Conservation (phyloP, 176 grass and related monocot species). For the Carex pumila region DNA sequence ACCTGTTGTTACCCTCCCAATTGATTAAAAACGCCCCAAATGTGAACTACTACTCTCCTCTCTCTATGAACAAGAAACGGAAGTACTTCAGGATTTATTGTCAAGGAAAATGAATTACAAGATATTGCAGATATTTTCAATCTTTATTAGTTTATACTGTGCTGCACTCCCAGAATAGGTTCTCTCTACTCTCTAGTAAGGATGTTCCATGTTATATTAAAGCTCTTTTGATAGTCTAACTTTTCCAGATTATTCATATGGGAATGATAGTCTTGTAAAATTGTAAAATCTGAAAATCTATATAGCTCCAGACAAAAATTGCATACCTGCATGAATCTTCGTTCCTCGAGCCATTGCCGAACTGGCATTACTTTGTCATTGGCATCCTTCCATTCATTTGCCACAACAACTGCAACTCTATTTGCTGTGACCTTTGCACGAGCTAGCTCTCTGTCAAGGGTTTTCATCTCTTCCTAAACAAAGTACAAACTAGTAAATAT, state of each 20-base stretch:
- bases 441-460: slow-evolving; percentile 83
- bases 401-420: slow-evolving; percentile 95
- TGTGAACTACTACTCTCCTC: not conserved
- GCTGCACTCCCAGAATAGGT: not conserved
- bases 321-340: slow-evolving; percentile 79
- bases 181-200: not conserved
- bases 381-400: slow-evolving; percentile 99
- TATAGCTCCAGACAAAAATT: not conserved
- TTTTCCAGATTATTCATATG: not conserved
- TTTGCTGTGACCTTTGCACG: slow-evolving; percentile 94
- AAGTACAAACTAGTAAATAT: slow-evolving; percentile 16
- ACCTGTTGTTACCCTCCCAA: not conserved
- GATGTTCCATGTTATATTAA: not conserved
- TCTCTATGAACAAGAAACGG: not conserved
- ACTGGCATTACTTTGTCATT: slow-evolving; percentile 99
- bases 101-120: not conserved
- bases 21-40: not conserved
- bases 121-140: not conserved
- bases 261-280: not conserved
- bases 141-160: not conserved
- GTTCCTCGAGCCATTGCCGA: slow-evolving; percentile 93
- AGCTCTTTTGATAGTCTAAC: not conserved
- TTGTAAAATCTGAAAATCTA: not conserved
- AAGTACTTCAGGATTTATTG: not conserved
- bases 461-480: slow-evolving; percentile 90